Evolutionary conservation across 352 stramenopile species (phyloP), one percentile per base, ranked within the genome.

Genomic region (Phytophthora multivora): DNA sequence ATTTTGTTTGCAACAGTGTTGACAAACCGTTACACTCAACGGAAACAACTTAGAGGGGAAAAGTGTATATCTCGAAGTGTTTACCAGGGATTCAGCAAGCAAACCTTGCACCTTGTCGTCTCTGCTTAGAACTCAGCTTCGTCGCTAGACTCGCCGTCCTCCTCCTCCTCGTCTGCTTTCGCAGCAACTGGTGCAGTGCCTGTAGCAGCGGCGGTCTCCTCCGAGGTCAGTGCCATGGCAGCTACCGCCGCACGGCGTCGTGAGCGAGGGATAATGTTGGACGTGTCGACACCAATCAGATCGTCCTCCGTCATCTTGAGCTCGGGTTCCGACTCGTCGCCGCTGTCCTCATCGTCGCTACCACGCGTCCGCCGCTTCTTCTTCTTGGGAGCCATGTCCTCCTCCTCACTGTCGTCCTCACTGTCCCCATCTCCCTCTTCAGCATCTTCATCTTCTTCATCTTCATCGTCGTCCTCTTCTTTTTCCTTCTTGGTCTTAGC

Each of bases 291-390:
- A 12, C 81, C 86, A 26, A 93, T 74, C 9, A 93, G 86, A 56
- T 95, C 86, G 76, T 95, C 86, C 39, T 93, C 79, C 58, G 90
- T 95, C 54, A 95, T 75, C 70, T 91, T 95, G 43, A 95, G 71
- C 45, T 93, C 78, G 1, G 74, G 61, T 40, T 93, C 86, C 49
- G 83, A 90, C 47, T 86, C 81, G 38, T 80, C 74, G 19, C 77
- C 80, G 21, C 82, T 77, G 45, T 80, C 79, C 9, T 81, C 84
- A 25, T 78, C 78, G 40, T 90, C 83, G 46, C 79, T 79, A 42
- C 80, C 79, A 9, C 67, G 72, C 60, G 77, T 86, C 73, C 79
- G 79, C 54, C 78, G 80, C 73, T 91, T 90, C 68, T 93, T 93
- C 26, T 59, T 68, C 78, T 84, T 75, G 23, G 72, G 76, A 13